A percentile compares a stretch with the other conserved stretches of the same genome.
phyloP scores from a whole-genome alignment of 768 basidiomycete species.

The Lactarius hengduanensis region DNA sequence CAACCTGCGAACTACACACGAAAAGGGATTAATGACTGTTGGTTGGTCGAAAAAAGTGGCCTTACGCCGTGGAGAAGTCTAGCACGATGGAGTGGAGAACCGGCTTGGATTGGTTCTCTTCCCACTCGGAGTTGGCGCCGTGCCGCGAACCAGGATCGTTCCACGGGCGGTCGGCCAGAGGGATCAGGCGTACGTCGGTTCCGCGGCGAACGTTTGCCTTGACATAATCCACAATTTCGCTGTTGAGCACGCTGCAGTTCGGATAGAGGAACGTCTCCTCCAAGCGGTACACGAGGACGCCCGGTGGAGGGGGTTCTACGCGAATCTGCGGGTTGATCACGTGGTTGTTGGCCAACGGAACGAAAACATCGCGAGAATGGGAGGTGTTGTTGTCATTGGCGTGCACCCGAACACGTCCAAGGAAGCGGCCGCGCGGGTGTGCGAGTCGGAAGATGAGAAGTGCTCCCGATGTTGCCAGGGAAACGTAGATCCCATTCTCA shows the following conservation, averaged over 20 bases:
- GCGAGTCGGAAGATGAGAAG: slow-evolving; percentile 86
- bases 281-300: slow-evolving; percentile 87
- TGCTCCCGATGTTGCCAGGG: slow-evolving; percentile 73
- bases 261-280: slow-evolving; percentile 91
- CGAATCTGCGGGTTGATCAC: slow-evolving; percentile 68
- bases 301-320: slow-evolving; percentile 77
- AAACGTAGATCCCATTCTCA: slow-evolving; percentile 89
- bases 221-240: slow-evolving; percentile 75
- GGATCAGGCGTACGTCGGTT: slow-evolving; percentile 63
- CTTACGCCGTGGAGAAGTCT: slow-evolving; percentile 84
- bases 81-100: slow-evolving; percentile 82
- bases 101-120: slow-evolving; percentile 57
- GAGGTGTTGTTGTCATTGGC: slow-evolving; percentile 34
- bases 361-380: slow-evolving; percentile 70
- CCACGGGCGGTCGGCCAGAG: slow-evolving; percentile 80
- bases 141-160: slow-evolving; percentile 82
- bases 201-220: slow-evolving; percentile 75
- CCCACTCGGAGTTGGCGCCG: slow-evolving; percentile 47
- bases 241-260: slow-evolving; percentile 68
- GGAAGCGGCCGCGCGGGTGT: slow-evolving; percentile 84
- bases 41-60: slow-evolving; percentile 9
- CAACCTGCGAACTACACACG: slow-evolving; percentile 70
- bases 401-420: slow-evolving; percentile 75
- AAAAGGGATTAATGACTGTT: slow-evolving; percentile 7
- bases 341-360: slow-evolving; percentile 62